Conservation (phyloP, 2,329 filamentous ascomycete genomes). For the Esteya vermicola region DNA sequence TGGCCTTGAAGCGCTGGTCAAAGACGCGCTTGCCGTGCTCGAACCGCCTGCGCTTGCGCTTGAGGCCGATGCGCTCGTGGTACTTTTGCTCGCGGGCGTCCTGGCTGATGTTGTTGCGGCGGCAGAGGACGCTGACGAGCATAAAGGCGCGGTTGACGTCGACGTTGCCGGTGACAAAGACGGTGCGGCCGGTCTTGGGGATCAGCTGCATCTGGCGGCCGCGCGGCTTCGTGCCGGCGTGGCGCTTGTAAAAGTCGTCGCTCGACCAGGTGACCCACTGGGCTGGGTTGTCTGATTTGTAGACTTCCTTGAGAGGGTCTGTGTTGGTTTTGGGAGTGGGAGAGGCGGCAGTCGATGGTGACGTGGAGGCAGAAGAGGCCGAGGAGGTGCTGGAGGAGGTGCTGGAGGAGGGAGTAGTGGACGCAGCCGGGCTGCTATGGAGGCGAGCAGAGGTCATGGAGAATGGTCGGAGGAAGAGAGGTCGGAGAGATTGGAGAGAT, state of each 20-base stretch:
- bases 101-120: constrained; percentile 39
- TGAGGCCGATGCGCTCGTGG: constrained; percentile 62
- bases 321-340: too few species aligned
- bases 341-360: too few species aligned
- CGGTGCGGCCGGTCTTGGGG: constrained; percentile 28
- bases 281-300: constrained; percentile 8
- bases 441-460: too few species aligned
- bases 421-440: too few species aligned
- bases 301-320: constrained; percentile 5
- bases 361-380: too few species aligned
- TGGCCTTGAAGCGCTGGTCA: constrained; percentile 51
- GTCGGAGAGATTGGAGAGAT: too few species aligned
- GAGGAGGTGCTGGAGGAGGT: too few species aligned
- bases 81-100: constrained; percentile 49
- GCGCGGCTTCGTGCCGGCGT: constrained; percentile 9
- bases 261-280: constrained; percentile 10
- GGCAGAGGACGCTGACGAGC: constrained; percentile 23
- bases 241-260: constrained; percentile 11
- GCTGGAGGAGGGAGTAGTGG: too few species aligned
- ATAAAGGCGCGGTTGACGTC: constrained; percentile 31
- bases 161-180: constrained; percentile 25
- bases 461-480: too few species aligned
- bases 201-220: constrained; percentile 19
- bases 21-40: constrained; percentile 58
- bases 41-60: constrained; percentile 59